phyloP scores from a whole-genome alignment of 225 moss, liverwort and hornwort species.

The Sphagnum contortum region DNA sequence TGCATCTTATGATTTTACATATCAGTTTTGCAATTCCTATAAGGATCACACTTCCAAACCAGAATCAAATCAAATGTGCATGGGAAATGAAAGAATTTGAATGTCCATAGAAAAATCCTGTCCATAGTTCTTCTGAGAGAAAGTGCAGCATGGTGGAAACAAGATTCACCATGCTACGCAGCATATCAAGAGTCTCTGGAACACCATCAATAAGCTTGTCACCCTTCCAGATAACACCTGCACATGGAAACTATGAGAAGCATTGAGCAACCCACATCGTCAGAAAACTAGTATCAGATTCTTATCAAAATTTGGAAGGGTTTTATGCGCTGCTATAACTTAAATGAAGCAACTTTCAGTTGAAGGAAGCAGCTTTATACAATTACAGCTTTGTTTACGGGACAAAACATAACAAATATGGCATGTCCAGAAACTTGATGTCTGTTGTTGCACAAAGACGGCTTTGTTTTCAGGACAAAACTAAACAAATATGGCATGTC shows the following conservation, averaged over 20 bases:
- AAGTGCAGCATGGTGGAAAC: neutral
- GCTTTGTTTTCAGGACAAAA: neutral
- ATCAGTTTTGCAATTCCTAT: too few species aligned
- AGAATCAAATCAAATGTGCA: too few species aligned
- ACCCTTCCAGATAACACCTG: conserved; percentile 78
- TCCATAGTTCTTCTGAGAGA: too few species aligned
- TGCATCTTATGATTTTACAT: too few species aligned
- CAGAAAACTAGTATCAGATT: neutral
- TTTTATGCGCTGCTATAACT: neutral
- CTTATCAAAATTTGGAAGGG: neutral
- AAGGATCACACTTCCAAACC: too few species aligned
- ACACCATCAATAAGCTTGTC: conserved; percentile 61
- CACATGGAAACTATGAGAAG: neutral
- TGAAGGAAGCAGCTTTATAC: too few species aligned
- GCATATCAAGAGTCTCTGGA: conserved; percentile 62
- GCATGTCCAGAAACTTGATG: too few species aligned
- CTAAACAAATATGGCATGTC: neutral
- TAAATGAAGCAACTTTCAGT: too few species aligned
- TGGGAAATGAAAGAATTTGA: too few species aligned
- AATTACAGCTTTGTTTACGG: too few species aligned
- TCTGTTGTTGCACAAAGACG: too few species aligned
- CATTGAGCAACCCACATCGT: neutral
- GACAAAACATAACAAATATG: neutral
- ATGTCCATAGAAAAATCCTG: too few species aligned
- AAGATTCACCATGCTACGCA: conserved; percentile 58